Evolutionary conservation across 805 yeast species (phyloP).

Genomic region (Schwanniomyces pseudopolymorphus): DNA sequence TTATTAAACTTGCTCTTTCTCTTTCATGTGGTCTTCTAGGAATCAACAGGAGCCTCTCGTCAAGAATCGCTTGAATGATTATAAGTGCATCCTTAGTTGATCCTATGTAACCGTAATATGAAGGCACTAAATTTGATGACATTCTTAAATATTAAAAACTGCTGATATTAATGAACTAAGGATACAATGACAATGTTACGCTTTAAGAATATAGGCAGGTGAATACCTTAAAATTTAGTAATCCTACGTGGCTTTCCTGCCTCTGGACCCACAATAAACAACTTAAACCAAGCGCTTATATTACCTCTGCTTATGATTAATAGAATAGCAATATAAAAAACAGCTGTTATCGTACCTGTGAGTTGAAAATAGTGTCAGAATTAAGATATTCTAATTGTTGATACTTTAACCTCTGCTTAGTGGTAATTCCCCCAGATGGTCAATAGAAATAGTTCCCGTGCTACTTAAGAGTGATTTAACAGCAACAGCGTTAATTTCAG

Average conservation of each 20-base stretch:
- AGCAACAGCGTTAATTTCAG: not conserved
- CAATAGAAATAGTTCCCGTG: not conserved
- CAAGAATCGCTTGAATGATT: conserved; percentile 75
- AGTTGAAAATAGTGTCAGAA: not conserved
- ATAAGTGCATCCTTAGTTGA: conserved; percentile 82
- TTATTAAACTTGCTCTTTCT: conserved; percentile 65
- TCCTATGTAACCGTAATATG: conserved; percentile 74
- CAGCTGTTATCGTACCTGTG: not conserved
- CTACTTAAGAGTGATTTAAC: not conserved
- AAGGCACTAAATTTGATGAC: conserved; percentile 40
- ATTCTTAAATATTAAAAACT: not conserved
- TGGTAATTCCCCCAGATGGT: not conserved
- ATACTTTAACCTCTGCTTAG: not conserved
- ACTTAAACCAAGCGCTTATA: not conserved
- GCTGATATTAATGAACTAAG: too few relatives aligned
- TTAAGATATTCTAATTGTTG: not conserved
- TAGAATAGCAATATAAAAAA: conserved; percentile 5
- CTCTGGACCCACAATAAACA: not conserved
- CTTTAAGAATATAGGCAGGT: not conserved
- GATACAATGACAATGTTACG: too few relatives aligned
- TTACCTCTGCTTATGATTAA: not conserved
- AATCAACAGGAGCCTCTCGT: conserved; percentile 58
- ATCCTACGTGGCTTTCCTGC: too few relatives aligned
- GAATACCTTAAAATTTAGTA: too few relatives aligned
- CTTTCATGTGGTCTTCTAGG: conserved; percentile 80